phyloP scores from a whole-genome alignment of 495 filamentous ascomycete species.

The Podospora didyma region DNA sequence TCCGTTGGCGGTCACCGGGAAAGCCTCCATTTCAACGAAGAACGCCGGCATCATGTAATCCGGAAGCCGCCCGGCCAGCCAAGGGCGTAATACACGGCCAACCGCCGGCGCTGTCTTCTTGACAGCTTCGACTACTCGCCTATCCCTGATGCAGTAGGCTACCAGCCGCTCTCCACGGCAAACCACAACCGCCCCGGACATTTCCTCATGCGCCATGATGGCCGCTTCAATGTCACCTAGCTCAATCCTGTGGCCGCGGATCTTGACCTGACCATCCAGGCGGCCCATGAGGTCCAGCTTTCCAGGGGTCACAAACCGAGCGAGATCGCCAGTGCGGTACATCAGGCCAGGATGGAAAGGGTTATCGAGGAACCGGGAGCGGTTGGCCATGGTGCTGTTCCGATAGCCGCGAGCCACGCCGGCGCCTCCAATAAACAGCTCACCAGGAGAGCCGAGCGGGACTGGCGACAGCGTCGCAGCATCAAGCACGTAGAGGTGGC shows the following conservation, averaged over 20 bases:
- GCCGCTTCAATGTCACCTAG: constrained; percentile 50
- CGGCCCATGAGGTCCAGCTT: constrained; percentile 47
- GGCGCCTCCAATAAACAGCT: no score
- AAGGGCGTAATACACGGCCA: constrained; percentile 18
- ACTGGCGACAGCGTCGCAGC: no score
- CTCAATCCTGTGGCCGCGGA: constrained; percentile 49
- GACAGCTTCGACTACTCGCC: not conserved
- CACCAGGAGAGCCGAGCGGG: no score
- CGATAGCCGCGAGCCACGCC: no score
- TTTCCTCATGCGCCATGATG: constrained; percentile 15
- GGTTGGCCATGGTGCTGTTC: no score
- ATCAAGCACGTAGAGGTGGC: no score
- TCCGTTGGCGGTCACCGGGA: constrained; percentile 31
- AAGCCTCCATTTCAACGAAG: constrained; percentile 47
- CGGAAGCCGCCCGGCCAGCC: constrained; percentile 41
- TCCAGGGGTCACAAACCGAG: constrained; percentile 39
- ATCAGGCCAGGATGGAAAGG: not conserved
- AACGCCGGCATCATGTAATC: constrained; percentile 64
- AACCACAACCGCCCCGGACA: not conserved
- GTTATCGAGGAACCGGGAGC: not conserved
- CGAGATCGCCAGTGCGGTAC: constrained; percentile 27
- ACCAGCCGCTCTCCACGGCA: not conserved
- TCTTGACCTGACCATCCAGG: constrained; percentile 46
- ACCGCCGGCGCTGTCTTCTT: constrained; percentile 13
- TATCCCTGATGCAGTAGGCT: not conserved